phyloP scores from a whole-genome alignment of 2,329 filamentous ascomycete species.

The Fusarium floridanum region DNA sequence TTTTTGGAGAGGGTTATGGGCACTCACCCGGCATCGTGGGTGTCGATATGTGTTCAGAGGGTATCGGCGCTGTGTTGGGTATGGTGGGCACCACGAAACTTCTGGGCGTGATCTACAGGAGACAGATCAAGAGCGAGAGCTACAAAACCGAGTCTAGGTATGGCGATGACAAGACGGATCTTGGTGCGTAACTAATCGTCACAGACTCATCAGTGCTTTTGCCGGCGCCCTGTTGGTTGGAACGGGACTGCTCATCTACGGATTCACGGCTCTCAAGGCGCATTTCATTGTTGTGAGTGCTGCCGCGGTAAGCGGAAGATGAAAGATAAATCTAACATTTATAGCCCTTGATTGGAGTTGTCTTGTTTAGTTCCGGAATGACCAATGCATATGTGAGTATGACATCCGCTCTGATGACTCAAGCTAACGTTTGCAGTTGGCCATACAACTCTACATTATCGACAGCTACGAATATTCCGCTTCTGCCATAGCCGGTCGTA shows the following conservation, averaged over 20 bases:
- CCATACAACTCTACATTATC: neutral
- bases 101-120: neutral
- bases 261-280: neutral
- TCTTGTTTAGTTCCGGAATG: neutral
- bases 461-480: neutral
- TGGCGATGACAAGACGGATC: neutral
- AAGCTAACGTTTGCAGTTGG: neutral
- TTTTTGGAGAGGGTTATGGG: neutral
- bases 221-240: neutral
- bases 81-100: neutral
- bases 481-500: neutral
- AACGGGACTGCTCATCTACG: neutral
- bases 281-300: neutral
- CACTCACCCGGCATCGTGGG: neutral
- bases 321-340: neutral
- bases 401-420: neutral
- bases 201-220: neutral
- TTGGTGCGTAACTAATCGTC: neutral
- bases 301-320: rapidly evolving
- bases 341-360: neutral
- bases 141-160: neutral
- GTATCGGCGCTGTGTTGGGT: neutral
- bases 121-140: neutral
- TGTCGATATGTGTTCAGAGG: neutral
- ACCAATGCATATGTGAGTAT: neutral